Evolutionary conservation across 2,329 filamentous ascomycete genomes (phyloP).

Genomic region (Talaromyces sp.): DNA sequence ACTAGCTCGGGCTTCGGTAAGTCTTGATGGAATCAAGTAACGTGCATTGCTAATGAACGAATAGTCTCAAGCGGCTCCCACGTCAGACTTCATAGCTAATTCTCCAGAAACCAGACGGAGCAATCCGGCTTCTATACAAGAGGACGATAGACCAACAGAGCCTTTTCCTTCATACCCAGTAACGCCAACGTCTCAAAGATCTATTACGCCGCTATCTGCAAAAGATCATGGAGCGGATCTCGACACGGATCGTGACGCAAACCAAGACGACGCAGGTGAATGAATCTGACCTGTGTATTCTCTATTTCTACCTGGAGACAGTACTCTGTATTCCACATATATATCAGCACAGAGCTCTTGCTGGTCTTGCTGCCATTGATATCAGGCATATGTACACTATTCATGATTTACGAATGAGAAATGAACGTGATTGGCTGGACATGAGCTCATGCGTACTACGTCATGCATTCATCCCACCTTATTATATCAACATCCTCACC

Average conservation of each 20-base stretch:
- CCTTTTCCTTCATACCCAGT: conserved; percentile 35
- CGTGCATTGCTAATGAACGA: not conserved
- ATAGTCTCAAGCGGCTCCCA: not conserved
- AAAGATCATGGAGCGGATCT: not conserved
- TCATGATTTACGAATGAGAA: not conserved
- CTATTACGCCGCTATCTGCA: conserved; percentile 1
- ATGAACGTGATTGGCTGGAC: conserved; percentile 7
- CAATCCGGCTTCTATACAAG: conserved; percentile 18
- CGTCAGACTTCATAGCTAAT: conserved; percentile 5
- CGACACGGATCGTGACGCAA: not conserved
- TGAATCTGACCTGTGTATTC: not conserved
- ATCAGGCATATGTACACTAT: not conserved
- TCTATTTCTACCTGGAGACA: too few species aligned
- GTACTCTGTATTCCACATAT: not conserved
- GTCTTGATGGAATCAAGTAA: not conserved
- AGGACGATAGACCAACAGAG: conserved; percentile 25
- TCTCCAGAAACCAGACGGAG: conserved; percentile 9
- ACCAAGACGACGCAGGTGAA: not conserved
- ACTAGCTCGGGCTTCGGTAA: conserved; percentile 38
- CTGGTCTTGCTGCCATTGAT: not conserved
- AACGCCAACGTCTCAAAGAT: conserved; percentile 19
- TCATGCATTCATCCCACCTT: conserved; percentile 13
- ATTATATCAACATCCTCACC: not conserved
- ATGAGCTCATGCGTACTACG: conserved; percentile 2
- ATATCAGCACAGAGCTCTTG: not conserved